These are phyloP conservation scores for Venturia asperata DNA, from an alignment of 2,329 filamentous ascomycete genomes.

Conservation along the genomic window DNA sequence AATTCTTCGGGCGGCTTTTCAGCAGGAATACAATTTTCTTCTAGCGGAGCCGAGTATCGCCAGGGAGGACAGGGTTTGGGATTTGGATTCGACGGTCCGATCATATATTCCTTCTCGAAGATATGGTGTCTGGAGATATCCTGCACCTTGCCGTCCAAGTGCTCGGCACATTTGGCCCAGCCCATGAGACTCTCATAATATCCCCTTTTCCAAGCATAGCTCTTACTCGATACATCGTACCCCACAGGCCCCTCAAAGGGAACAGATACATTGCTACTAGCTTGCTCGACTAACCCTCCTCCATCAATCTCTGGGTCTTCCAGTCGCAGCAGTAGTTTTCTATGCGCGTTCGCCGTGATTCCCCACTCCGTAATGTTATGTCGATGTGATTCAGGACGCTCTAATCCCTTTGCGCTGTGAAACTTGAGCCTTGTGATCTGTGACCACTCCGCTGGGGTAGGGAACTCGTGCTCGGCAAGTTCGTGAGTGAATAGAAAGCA, in stretches of 20 bases:
- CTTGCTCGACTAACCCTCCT: constrained; percentile 52
- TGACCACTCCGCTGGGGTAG: constrained; percentile 76
- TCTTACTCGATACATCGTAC: constrained; percentile 66
- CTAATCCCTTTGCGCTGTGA: constrained; percentile 56
- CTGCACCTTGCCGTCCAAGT: constrained; percentile 69
- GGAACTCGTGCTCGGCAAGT: constrained; percentile 64
- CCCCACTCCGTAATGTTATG: constrained; percentile 60
- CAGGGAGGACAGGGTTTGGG: constrained; percentile 65
- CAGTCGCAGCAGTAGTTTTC: constrained; percentile 55
- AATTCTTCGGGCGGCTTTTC: constrained; percentile 66
- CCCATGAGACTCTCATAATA: constrained; percentile 80
- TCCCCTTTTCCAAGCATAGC: constrained; percentile 75
- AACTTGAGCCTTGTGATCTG: constrained; percentile 62
- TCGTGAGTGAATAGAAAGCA: constrained; percentile 63
- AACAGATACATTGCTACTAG: constrained; percentile 47
- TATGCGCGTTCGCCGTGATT: constrained; percentile 53
- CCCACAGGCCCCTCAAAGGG: constrained; percentile 50
- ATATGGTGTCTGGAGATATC: constrained; percentile 60
- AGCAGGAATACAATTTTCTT: constrained; percentile 66
- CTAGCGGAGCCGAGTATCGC: constrained; percentile 56
- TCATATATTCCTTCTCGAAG: constrained; percentile 65
- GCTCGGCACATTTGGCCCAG: constrained; percentile 67
- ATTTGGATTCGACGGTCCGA: constrained; percentile 75
- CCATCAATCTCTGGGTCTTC: constrained; percentile 66
- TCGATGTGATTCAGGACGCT: constrained; percentile 50